Conservation (phyloP, 2,329 filamentous ascomycete genomes). For the Nigrospora sphaerica region DNA sequence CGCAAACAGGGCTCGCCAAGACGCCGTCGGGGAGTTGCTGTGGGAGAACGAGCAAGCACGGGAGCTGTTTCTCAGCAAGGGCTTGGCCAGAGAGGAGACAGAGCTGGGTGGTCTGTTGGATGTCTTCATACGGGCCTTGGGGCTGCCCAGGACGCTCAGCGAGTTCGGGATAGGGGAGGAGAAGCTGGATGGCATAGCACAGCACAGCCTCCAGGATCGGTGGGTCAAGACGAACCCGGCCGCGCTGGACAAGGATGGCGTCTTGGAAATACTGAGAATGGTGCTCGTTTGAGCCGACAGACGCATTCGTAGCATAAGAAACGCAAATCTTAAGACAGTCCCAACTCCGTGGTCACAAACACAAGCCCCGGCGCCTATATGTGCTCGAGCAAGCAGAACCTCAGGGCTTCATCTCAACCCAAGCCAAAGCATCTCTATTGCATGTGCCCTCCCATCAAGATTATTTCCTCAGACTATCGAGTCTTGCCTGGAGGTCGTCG, state of each 20-base stretch:
- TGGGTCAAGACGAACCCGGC: slow-evolving; percentile 44
- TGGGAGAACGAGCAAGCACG: slow-evolving; percentile 25
- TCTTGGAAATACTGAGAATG: slow-evolving; percentile 40
- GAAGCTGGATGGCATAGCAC: slow-evolving; percentile 37
- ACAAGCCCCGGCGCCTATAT: no score
- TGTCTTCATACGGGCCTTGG: slow-evolving; percentile 40
- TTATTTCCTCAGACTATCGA: slow-evolving; percentile 73
- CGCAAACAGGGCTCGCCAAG: slow-evolving; percentile 30
- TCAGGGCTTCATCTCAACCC: no score
- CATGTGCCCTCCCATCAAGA: background rate
- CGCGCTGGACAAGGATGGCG: slow-evolving; percentile 38
- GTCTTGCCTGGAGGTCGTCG: slow-evolving; percentile 86
- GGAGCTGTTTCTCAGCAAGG: slow-evolving; percentile 23
- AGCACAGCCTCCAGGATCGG: slow-evolving; percentile 40
- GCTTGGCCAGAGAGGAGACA: slow-evolving; percentile 16
- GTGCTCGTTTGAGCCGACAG: slow-evolving; percentile 9
- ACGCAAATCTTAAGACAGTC: background rate
- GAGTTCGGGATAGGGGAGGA: slow-evolving; percentile 43
- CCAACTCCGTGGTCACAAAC: background rate
- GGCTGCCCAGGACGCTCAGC: slow-evolving; percentile 44
- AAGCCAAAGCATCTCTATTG: no score
- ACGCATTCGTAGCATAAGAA: no score
- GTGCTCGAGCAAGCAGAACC: no score
- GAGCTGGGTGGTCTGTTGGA: slow-evolving; percentile 46
- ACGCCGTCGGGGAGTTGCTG: slow-evolving; percentile 29